Conservation (phyloP, 164 flowering plant genomes). For the Aristolochia californica region DNA sequence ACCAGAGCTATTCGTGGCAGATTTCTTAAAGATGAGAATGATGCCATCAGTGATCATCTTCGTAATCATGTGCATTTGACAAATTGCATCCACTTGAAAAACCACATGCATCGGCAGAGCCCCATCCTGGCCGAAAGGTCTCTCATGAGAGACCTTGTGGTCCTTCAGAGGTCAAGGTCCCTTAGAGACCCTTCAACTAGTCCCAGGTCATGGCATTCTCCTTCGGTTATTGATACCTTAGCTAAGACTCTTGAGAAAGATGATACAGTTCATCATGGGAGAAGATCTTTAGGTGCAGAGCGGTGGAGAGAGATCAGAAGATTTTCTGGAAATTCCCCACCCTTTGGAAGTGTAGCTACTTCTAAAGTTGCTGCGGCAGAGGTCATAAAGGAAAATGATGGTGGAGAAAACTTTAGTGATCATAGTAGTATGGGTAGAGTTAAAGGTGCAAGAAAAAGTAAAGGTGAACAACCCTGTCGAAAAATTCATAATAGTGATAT, state of each 20-base stretch:
- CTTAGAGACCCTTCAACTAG: conserved; percentile 90
- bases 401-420: conserved; percentile 21
- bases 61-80: conserved; percentile 89
- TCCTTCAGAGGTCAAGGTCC: conserved; percentile 82
- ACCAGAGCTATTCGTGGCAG: conserved; percentile 62
- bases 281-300: conserved; percentile 51
- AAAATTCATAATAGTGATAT: conserved; percentile 24
- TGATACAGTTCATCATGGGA: conserved; percentile 30
- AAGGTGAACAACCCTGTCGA: conserved; percentile 37
- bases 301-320: conserved; percentile 32
- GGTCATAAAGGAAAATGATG: conserved; percentile 15
- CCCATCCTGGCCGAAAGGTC: conserved; percentile 68
- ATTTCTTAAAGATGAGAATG: conserved; percentile 76
- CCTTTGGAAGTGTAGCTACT: conserved; percentile 22
- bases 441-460: conserved; percentile 29
- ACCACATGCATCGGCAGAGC: conserved; percentile 87
- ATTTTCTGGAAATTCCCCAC: conserved; percentile 36
- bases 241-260: conserved; percentile 42
- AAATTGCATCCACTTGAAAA: conserved; percentile 91
- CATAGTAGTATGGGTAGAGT: conserved; percentile 29
- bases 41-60: conserved; percentile 72
- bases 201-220: conserved; percentile 81
- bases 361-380: conserved; percentile 49
- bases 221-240: conserved; percentile 42
- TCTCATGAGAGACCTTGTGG: conserved; percentile 75